Conservation (phyloP, 1,284 basidiomycete species). For the Mycena citricolor region DNA sequence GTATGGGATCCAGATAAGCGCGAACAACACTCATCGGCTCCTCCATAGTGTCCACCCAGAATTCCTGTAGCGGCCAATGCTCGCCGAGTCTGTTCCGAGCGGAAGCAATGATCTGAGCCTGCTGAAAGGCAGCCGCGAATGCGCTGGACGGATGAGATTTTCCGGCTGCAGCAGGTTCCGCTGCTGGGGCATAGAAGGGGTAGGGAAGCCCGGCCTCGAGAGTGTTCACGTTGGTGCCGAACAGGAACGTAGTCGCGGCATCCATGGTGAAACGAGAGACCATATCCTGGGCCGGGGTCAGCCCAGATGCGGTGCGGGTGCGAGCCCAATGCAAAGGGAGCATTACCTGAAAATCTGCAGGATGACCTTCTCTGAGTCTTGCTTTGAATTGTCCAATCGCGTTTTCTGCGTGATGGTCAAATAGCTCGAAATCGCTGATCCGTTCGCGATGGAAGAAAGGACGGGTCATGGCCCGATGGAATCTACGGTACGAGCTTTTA, state of each 20-base stretch:
- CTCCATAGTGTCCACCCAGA: slow-evolving; percentile 24
- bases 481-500: slow-evolving; percentile 27
- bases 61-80: slow-evolving; percentile 35
- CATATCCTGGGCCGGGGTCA: slow-evolving; percentile 32
- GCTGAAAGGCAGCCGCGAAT: slow-evolving; percentile 36
- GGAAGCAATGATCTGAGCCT: slow-evolving; percentile 30
- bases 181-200: slow-evolving; percentile 24
- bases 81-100: slow-evolving; percentile 30
- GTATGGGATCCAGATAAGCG: slow-evolving; percentile 23
- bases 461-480: slow-evolving; percentile 49
- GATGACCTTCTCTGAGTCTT: slow-evolving; percentile 26
- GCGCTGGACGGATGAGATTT: slow-evolving; percentile 29
- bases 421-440: slow-evolving; percentile 48
- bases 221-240: slow-evolving; percentile 36
- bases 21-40: slow-evolving; percentile 23
- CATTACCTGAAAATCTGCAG: slow-evolving; percentile 33
- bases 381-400: slow-evolving; percentile 33
- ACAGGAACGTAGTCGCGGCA: slow-evolving; percentile 45
- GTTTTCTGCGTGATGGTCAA: slow-evolving; percentile 39
- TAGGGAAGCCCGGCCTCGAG: slow-evolving; percentile 34
- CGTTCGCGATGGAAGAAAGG: slow-evolving; percentile 52
- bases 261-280: slow-evolving; percentile 47
- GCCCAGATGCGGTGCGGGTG: background rate
- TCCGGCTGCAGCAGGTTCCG: background rate
- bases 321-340: slow-evolving; percentile 44